A percentile compares a stretch with the other conserved stretches of the same genome.
phyloP scores from a whole-genome alignment of 441 rosid species.

The Pelargonium fulgidum region DNA sequence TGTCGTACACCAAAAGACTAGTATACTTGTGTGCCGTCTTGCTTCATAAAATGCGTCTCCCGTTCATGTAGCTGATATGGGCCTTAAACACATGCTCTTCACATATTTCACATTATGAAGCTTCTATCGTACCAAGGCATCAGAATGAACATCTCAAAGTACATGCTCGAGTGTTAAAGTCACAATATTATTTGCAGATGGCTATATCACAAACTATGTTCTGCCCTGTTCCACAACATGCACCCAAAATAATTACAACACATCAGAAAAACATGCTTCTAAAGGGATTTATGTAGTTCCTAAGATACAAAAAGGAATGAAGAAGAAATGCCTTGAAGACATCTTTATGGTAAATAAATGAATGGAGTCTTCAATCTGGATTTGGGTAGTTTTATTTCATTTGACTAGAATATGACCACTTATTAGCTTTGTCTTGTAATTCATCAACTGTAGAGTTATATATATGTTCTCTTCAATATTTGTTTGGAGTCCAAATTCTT shows the following conservation, averaged over 20 bases:
- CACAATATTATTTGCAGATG: neutral
- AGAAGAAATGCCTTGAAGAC: neutral
- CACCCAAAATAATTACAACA: neutral
- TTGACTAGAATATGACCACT: no score
- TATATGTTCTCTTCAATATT: no score
- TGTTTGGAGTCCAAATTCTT: constrained; percentile 18
- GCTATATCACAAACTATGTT: neutral
- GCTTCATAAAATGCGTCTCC: neutral
- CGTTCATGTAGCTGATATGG: neutral
- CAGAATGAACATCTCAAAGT: neutral
- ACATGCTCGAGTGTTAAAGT: neutral
- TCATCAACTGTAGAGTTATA: no score
- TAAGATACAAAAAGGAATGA: neutral
- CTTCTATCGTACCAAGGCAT: neutral
- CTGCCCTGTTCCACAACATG: neutral
- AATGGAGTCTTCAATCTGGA: neutral
- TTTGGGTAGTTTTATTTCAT: no score
- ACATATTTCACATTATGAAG: neutral
- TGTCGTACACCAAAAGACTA: neutral
- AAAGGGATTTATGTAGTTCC: neutral
- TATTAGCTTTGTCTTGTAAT: no score
- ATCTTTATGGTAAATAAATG: neutral
- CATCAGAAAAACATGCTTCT: no score
- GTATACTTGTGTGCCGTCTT: neutral
- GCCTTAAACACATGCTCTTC: neutral